Conservation (phyloP, 176 grass and related monocot species). For the Oryza glaberrima region DNA sequence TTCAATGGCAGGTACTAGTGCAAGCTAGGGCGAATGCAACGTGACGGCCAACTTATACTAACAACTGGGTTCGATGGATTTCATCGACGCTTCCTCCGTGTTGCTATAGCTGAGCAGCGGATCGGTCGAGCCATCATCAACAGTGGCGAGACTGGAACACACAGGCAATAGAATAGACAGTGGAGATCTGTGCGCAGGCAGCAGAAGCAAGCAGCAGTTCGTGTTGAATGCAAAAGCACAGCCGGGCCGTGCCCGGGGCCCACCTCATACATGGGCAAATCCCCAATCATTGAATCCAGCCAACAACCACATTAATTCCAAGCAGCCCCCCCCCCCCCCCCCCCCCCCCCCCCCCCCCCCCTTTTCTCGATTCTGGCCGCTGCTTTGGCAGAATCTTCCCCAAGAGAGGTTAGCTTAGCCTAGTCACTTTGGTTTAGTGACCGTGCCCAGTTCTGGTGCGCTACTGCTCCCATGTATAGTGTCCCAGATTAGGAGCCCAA, state of each 20-base stretch:
- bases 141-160: constrained; percentile 28
- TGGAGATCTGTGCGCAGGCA: constrained; percentile 33
- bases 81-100: background rate
- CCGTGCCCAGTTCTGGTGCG: constrained; percentile 25
- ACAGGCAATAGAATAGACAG: constrained; percentile 40
- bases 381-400: background rate
- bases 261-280: constrained; percentile 24
- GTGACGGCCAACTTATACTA: background rate
- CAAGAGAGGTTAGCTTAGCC: constrained; percentile 8
- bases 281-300: constrained; percentile 57
- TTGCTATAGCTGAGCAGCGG: background rate
- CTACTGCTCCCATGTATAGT: background rate
- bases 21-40: background rate
- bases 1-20: background rate
- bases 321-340: background rate
- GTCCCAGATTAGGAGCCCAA: background rate
- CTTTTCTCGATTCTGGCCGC: background rate
- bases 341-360: too few relatives aligned
- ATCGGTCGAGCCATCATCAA: constrained; percentile 6
- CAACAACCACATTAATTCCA: constrained; percentile 57
- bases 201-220: background rate
- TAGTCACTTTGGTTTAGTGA: background rate
- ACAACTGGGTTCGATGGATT: background rate
- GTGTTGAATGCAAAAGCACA: constrained; percentile 24
- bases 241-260: background rate